Evolutionary conservation across 2,329 filamentous ascomycete species (phyloP).

Genomic region (Neophaeococcomyces mojaviensis): DNA sequence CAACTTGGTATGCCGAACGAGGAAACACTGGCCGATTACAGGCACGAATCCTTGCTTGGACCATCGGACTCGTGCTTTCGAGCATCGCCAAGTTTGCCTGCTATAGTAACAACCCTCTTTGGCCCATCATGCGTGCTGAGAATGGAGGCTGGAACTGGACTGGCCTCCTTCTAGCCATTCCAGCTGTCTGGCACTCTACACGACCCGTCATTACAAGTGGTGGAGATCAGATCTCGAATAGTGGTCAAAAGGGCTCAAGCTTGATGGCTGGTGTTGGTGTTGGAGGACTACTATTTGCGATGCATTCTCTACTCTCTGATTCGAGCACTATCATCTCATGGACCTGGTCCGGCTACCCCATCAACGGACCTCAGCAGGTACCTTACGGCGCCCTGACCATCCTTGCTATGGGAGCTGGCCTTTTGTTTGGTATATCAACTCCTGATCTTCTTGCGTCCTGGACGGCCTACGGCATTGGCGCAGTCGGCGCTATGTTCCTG

Average conservation of each 20-base stretch:
- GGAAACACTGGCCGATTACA: conserved; percentile 69
- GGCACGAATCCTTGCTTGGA: conserved; percentile 70
- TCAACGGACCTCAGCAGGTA: conserved; percentile 76
- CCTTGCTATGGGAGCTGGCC: conserved; percentile 74
- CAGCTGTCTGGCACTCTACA: conserved; percentile 70
- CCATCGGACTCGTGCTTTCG: conserved; percentile 74
- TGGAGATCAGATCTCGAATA: conserved; percentile 43
- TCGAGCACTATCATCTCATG: conserved; percentile 98
- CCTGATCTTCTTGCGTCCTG: conserved; percentile 68
- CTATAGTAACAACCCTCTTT: conserved; percentile 91
- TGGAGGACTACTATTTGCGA: conserved; percentile 74
- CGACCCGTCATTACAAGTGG: conserved; percentile 51
- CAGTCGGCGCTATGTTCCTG: conserved; percentile 67
- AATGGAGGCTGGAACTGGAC: conserved; percentile 92
- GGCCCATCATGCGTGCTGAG: conserved; percentile 82
- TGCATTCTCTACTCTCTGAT: conserved; percentile 90
- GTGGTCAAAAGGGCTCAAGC: conserved; percentile 58
- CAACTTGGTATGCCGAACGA: conserved; percentile 71
- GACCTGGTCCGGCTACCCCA: conserved; percentile 94
- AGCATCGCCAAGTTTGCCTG: conserved; percentile 87
- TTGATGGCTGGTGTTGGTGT: conserved; percentile 68
- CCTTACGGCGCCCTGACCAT: conserved; percentile 88
- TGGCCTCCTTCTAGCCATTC: conserved; percentile 65
- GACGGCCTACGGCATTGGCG: conserved; percentile 71
- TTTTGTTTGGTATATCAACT: conserved; percentile 66